phyloP scores from a whole-genome alignment of 768 basidiomycete species.

The Tulasnella sp. region DNA sequence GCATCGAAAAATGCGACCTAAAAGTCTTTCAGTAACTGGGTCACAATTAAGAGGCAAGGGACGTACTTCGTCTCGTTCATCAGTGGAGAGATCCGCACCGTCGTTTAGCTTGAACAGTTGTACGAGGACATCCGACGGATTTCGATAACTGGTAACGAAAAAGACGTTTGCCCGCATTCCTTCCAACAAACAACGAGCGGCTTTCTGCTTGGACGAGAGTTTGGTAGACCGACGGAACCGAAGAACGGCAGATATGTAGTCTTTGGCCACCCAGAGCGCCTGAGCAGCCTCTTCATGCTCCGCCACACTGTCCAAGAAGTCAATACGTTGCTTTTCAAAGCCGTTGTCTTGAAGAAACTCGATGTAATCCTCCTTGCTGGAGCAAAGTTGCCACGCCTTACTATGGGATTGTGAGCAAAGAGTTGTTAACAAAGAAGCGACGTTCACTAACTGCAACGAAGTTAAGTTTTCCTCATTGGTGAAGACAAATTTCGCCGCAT shows the following conservation, averaged over 20 bases:
- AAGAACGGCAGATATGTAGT: not conserved
- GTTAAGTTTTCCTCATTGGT: constrained; percentile 36
- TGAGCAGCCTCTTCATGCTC: constrained; percentile 52
- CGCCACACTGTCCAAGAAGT: constrained; percentile 45
- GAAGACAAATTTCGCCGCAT: constrained; percentile 49
- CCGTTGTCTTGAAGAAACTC: constrained; percentile 55
- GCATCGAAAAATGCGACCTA: not conserved
- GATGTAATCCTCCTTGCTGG: constrained; percentile 51
- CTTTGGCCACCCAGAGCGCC: constrained; percentile 49
- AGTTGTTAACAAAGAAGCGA: too few species aligned
- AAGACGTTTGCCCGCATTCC: not conserved
- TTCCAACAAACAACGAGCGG: not conserved
- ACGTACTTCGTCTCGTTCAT: not conserved
- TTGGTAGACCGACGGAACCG: not conserved
- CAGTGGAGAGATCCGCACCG: not conserved
- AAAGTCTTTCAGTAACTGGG: not conserved
- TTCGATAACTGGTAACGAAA: not conserved
- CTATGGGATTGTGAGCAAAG: constrained; percentile 38
- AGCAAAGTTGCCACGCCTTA: constrained; percentile 49
- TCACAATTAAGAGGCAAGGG: not conserved
- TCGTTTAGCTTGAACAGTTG: not conserved
- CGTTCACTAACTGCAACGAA: not conserved
- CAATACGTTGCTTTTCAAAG: constrained; percentile 49
- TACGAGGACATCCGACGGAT: not conserved
- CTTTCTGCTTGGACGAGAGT: not conserved